Evolutionary conservation across 805 yeast species (phyloP), one percentile per base, ranked within the genome.

Genomic region (Jamesozyma lodderae): DNA sequence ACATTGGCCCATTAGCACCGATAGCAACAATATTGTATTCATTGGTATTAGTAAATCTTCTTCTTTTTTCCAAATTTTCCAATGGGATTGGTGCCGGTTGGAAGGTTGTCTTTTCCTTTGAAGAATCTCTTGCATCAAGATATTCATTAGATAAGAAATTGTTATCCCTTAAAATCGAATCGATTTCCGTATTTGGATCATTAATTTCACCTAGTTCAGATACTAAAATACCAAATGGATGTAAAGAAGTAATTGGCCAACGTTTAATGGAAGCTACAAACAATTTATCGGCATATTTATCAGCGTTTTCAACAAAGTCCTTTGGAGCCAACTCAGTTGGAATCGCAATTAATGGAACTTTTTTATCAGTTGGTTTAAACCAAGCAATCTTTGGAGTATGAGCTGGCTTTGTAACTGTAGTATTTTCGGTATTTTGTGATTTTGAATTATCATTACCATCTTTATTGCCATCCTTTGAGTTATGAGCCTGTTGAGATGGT

Each of bases 231-330:
- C 98, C 98, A 57, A 92, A 92, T 4, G 98, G 98, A 67, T 92
- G 98, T 60, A 92, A 72, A 0, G 97, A 90, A 8, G 98, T 92
- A 61, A 92, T 92, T 55, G 98, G 98, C 98, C 98, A 92, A 62
- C 98, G 80, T 60, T 92, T 92, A 54, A 92, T 90, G 1, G 95
- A 82, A 0, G 97, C 96, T 44, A 92, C 90, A 57, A 90, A 92
- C 36, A 88, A 65, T 51, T 80, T 83, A 55, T 84, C 77, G 0
- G 83, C 70, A 53, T 92, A 92, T 36, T 70, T 71, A 40, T 83
- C 94, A 47, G 87, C 94, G 50, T 86, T 87, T 49, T 87, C 95
- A 31, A 92, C 88, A 63, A 92, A 90, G 60, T 90, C 97, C 42
- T 73, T 75, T 24, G 98, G 98, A 0, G 96, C 98, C 60, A 92